Base-by-base conservation (phyloP, 1,284 basidiomycete genomes). In the Golubevia sp. region DNA sequence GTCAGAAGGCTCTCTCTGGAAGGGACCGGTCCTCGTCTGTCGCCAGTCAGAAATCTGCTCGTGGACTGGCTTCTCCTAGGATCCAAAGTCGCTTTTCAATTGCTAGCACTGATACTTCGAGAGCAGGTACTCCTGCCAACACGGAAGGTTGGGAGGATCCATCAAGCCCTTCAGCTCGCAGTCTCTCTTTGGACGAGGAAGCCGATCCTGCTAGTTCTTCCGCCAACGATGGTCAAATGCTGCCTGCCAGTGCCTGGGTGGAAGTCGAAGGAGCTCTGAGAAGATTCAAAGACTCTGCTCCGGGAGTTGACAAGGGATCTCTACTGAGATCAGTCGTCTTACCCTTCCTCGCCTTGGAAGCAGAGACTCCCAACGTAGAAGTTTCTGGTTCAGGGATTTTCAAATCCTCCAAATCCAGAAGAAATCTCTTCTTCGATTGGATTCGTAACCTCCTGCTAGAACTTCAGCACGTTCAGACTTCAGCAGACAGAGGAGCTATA, bases 341-440 rank as follows among this genome's bases (percentile, higher is more conserved):
- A 8, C 77, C 77, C 50, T 79, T 79, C 61, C 56, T 79, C n/a
- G 74, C 74, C 5, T 70, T 79, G 54, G 77, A 79, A 59, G 71
- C 73, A 8, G 77, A 79, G 62, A 74, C 72, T 1, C 71, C 70
- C 8, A 65, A 62, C 1, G 66, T 71, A 27, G 74, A 71, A 2
- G 71, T 68, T 2, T 44, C 62, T 7, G 74, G 74, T 0, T 44
- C 50, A 11, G 75, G 75, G 6, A 48, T 52, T 1, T 77, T 65
- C 20, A 56, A 60, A 24, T 57, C 62, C 49, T 71, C 66, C 27
- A 77, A 76, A 49, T 63, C 67, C 11, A 53, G 77, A 6, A 64
- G 77, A 0, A 63, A 66, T 0, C 67, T 79, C 52, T 79, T 79
- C 71, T 79, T 79, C 34, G 77, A 79, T 38, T 79, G 77, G 77